These are phyloP conservation scores for Striga hermonthica DNA, from an alignment of 305 asterid genomes.

Conservation along the genomic window DNA sequence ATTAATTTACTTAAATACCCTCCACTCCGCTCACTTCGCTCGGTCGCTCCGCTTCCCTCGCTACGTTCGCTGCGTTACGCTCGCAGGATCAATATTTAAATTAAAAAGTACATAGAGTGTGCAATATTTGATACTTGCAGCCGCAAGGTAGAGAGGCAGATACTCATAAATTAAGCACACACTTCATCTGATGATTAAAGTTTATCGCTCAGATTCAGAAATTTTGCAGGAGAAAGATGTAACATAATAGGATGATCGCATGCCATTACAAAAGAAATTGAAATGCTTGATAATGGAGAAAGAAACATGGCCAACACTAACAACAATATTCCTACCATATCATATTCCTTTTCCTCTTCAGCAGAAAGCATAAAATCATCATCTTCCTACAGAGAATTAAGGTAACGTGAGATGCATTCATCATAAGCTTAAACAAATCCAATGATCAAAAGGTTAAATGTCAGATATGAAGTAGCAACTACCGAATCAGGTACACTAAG, in stretches of 20 bases:
- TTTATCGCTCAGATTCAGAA: slow-evolving; percentile 23
- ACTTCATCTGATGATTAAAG: slow-evolving; percentile 21
- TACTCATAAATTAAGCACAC: neutral
- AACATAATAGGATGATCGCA: slow-evolving; percentile 18
- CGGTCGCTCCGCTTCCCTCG: too few relatives aligned
- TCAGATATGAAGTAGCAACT: slow-evolving; percentile 15
- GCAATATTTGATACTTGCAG: slow-evolving; percentile 1
- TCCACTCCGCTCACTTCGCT: too few relatives aligned
- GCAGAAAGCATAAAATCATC: slow-evolving; percentile 64
- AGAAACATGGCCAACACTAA: slow-evolving; percentile 23
- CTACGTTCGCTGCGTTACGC: too few relatives aligned
- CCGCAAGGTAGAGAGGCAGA: slow-evolving; percentile 1
- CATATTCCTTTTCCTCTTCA: slow-evolving; percentile 57
- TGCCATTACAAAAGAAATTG: slow-evolving; percentile 9
- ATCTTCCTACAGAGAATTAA: slow-evolving; percentile 55
- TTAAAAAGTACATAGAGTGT: slow-evolving; percentile 15
- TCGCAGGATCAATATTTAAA: slow-evolving; percentile 26
- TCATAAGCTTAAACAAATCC: slow-evolving; percentile 20
- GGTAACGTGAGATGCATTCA: slow-evolving; percentile 23
- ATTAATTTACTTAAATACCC: too few relatives aligned
- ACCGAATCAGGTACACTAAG: neutral
- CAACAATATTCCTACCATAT: slow-evolving; percentile 42
- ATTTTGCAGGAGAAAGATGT: slow-evolving; percentile 3
- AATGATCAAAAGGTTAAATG: slow-evolving; percentile 28
- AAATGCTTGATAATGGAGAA: slow-evolving; percentile 4